Evolutionary conservation across 1,284 basidiomycete genomes (phyloP).

Genomic region (Ceratobasidium sp.): DNA sequence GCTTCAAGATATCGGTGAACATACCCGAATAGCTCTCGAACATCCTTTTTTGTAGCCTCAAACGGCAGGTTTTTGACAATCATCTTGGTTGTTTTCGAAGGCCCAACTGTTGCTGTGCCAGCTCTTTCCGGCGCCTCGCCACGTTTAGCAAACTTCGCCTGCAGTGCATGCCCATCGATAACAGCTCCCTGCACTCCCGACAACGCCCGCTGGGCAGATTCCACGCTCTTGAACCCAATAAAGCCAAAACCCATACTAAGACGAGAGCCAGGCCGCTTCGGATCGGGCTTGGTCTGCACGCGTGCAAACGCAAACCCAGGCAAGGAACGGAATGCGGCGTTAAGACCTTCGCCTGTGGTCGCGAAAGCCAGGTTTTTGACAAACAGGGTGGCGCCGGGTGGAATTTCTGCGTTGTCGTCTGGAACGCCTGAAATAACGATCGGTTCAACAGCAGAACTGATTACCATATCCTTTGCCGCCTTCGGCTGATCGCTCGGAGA

Average conservation of each 20-base stretch:
- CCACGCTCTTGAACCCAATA: constrained; percentile 86
- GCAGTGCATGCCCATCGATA: constrained; percentile 88
- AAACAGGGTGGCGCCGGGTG: constrained; percentile 87
- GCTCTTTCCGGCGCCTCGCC: constrained; percentile 59
- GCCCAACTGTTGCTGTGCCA: constrained; percentile 54
- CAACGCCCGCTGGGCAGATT: constrained; percentile 82
- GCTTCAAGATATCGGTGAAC: constrained; percentile 54
- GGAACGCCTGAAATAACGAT: constrained; percentile 58
- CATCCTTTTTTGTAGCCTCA: constrained; percentile 94
- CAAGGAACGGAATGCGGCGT: constrained; percentile 79
- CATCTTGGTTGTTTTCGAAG: constrained; percentile 83
- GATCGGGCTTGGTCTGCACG: constrained; percentile 92
- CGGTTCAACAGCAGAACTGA: constrained; percentile 59
- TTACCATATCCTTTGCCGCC: constrained; percentile 41
- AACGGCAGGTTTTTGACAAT: constrained; percentile 98
- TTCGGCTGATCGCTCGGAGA: constrained; percentile 9
- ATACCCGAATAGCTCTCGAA: constrained; percentile 88
- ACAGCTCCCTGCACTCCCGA: constrained; percentile 85
- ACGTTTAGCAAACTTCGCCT: constrained; percentile 84
- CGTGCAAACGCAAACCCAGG: constrained; percentile 90
- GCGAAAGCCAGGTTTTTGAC: constrained; percentile 95
- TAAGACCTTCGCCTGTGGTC: constrained; percentile 84
- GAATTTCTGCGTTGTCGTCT: constrained; percentile 61
- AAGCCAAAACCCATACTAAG: constrained; percentile 98
- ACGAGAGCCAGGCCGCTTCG: constrained; percentile 69